Evolutionary conservation across 2,329 filamentous ascomycete genomes (phyloP).

Genomic region (Phoma sp.): DNA sequence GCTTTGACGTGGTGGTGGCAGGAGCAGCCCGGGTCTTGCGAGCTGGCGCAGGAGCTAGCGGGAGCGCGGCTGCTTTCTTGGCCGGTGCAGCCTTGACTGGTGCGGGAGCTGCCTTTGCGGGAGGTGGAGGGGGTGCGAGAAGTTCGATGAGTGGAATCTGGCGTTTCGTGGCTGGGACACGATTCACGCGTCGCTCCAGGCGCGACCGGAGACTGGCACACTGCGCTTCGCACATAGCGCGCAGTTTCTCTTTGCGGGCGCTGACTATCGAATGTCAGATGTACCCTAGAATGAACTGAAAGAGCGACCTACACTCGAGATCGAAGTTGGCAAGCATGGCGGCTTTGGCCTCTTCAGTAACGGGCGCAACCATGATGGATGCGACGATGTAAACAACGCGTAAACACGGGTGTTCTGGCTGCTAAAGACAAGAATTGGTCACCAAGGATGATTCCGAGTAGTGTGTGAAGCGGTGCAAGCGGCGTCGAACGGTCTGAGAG

Average conservation of each 20-base stretch:
- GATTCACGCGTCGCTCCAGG: slow-evolving; percentile 91
- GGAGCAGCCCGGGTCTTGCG: slow-evolving; percentile 11
- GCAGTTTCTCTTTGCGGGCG: slow-evolving; percentile 83
- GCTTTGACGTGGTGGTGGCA: slow-evolving; percentile 18
- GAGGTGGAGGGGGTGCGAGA: slow-evolving; percentile 51
- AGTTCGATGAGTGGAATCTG: slow-evolving; percentile 84
- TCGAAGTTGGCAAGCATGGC: slow-evolving; percentile 41
- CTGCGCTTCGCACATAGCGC: slow-evolving; percentile 87
- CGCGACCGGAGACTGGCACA: slow-evolving; percentile 83
- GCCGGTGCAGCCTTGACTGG: slow-evolving; percentile 18
- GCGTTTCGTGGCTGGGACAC: slow-evolving; percentile 81
- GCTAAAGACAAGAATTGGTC: background rate
- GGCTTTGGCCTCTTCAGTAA: slow-evolving; percentile 45
- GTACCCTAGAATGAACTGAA: slow-evolving; percentile 16
- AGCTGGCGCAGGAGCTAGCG: slow-evolving; percentile 1
- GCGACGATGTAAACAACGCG: slow-evolving; percentile 27
- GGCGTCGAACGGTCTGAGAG: slow-evolving; percentile 1
- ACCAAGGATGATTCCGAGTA: background rate
- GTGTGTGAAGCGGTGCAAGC: background rate
- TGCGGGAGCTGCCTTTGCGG: slow-evolving; percentile 16
- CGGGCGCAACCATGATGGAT: slow-evolving; percentile 30
- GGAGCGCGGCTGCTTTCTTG: slow-evolving; percentile 15
- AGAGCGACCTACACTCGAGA: slow-evolving; percentile 35
- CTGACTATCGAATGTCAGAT: slow-evolving; percentile 66
- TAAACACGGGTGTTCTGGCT: slow-evolving; percentile 11